Base-by-base conservation (phyloP, 2,329 filamentous ascomycete genomes). In the Chalaropsis ovoidea region DNA sequence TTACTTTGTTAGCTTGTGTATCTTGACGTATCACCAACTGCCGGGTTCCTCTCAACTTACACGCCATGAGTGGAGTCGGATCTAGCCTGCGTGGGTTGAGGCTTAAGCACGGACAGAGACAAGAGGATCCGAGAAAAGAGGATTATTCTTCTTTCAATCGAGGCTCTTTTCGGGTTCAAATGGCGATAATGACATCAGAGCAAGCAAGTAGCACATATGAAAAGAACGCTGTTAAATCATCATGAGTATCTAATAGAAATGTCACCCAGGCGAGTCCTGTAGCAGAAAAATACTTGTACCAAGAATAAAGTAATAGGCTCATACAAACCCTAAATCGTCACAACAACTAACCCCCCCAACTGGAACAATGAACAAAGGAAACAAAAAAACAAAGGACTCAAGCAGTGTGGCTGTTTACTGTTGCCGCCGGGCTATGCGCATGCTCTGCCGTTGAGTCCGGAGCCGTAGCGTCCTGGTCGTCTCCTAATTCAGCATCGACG, bases 31-130 rank as follows among this genome's bases (percentile, higher is more conserved):
- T 52, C 22, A 22, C 47, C 47, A 52, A 52, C 47, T 52, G 8
- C 4, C 4, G 15, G 47, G 24, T 19, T 24, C 45, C n/a, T 19
- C 19, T 1, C 8, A n/a, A 49, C 47, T 49, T 49, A 24, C 47
- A 49, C 47, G 47, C 47, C n/a, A 11, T 24, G 5, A 49, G 19
- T 19, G 47, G 47, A 13, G 19, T 22, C 17, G 31, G 19, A 19
- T 42, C 8, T 42, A 24, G 15, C 19, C 31, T 43, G 22, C 6
- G 11, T 15, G n/a, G n/a, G 35, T 24, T 58, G 35, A 45, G 42
- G 22, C 22, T 19, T 61, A 61, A 75, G 68, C 83, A 83, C 73
- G 87, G 58, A 41, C 39, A 31, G 45, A 24, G 45, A 49, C 45
- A 49, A 19, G 17, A 39, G 35, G 15, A 42, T 22, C 22, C 10